Evolutionary conservation across 2,329 filamentous ascomycete species (phyloP), one percentile per base, ranked within the genome.

Genomic region (Orbilia blumenaviensis): DNA sequence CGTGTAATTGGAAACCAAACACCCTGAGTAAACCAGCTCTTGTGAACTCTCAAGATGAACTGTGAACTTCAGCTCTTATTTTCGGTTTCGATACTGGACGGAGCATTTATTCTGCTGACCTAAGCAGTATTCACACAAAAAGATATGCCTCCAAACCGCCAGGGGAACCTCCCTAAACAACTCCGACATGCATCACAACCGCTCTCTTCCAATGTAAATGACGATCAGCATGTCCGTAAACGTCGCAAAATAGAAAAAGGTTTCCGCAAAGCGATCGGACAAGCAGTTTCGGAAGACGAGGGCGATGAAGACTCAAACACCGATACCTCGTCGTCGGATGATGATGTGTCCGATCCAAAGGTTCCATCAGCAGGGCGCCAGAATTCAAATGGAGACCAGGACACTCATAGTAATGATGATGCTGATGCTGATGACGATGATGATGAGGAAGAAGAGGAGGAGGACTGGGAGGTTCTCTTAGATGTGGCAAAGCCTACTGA

Each of bases 391-490:
- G 25, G 38, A 9, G 14, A 48, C 41, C 32, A 79, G 5, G 80
- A 79, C 12, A n/a, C n/a, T n/a, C n/a, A n/a, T n/a, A n/a, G n/a
- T n/a, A n/a, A n/a, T n/a, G n/a, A n/a, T n/a, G n/a, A n/a, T n/a
- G n/a, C n/a, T n/a, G n/a, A 82, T 80, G 16, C 77, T 71, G 76
- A 83, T 81, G 23, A 82, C 79, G 78, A 85, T 82, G 5, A 83
- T 83, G 6, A 83, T 83, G 56, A 84, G 82, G 82, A 83, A 83
- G 16, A 82, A 82, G 29, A 84, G 85, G 54, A 85, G 87, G 80
- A 67, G 79, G 86, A 88, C 62, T 89, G 87, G 87, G 87, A 89
- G 80, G 86, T 88, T 80, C 86, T 86, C 8, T 84, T 86, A n/a
- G 71, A 68, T 23, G 41, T 41, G 25, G 25, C 27, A 2, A 18